These are phyloP conservation scores for Suhomyces coccinellae DNA, from an alignment of 1,139 yeast species.

Conservation along the genomic window DNA sequence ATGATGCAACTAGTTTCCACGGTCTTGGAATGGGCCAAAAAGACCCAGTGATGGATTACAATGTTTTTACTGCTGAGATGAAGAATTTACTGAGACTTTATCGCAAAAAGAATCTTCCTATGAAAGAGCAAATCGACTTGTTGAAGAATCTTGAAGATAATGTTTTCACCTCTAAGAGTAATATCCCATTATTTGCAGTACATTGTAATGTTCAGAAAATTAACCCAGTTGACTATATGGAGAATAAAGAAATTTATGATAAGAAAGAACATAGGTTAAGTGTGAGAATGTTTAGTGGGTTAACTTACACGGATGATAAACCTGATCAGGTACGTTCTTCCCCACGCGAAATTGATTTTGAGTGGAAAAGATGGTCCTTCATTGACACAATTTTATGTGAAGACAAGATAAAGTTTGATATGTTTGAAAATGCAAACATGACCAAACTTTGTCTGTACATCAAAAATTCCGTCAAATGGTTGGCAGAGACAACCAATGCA, in stretches of 20 bases:
- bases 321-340: background rate
- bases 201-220: constrained; percentile 42
- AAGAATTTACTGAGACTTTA: constrained; percentile 11
- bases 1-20: constrained; percentile 25
- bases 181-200: constrained; percentile 28
- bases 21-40: constrained; percentile 46
- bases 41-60: constrained; percentile 31
- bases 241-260: constrained; percentile 28
- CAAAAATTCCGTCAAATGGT: constrained; percentile 32
- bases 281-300: constrained; percentile 31
- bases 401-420: constrained; percentile 26
- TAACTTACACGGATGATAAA: constrained; percentile 13
- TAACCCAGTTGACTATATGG: constrained; percentile 32
- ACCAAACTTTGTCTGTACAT: constrained; percentile 29
- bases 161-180: constrained; percentile 18
- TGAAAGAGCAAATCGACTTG: constrained; percentile 23
- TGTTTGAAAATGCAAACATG: constrained; percentile 25
- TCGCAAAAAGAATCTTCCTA: constrained; percentile 12
- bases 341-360: constrained; percentile 29
- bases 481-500: constrained; percentile 13
- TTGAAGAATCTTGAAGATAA: constrained; percentile 21
- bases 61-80: constrained; percentile 17
- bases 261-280: constrained; percentile 24
- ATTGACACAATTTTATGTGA: constrained; percentile 33
- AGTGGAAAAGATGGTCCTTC: constrained; percentile 35